Evolutionary conservation across 1,284 basidiomycete species (phyloP).

Genomic region (Boletus smithii): DNA sequence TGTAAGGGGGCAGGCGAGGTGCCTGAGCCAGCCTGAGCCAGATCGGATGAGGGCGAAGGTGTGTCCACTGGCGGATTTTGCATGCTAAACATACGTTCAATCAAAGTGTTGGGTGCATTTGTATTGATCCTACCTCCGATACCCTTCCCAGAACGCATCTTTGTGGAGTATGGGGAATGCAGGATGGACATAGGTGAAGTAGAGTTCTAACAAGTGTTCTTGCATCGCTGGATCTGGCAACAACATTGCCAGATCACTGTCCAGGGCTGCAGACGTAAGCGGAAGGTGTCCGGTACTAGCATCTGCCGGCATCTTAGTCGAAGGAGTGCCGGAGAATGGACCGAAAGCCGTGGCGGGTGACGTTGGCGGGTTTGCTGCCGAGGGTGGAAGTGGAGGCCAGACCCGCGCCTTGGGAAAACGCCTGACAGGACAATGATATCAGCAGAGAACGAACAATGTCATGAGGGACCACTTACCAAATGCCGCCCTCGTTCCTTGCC

Average conservation of each 20-base stretch:
- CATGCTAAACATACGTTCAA: slow-evolving; percentile 18
- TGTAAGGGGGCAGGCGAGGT: slow-evolving; percentile 38
- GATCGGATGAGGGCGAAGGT: slow-evolving; percentile 35
- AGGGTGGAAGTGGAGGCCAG: slow-evolving; percentile 68
- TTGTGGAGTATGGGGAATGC: slow-evolving; percentile 73
- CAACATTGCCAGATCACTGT: slow-evolving; percentile 36
- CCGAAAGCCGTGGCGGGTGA: slow-evolving; percentile 10
- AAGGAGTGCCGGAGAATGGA: slow-evolving; percentile 4
- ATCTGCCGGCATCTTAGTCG: slow-evolving; percentile 7
- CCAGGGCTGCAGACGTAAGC: slow-evolving; percentile 23
- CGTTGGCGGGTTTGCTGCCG: slow-evolving; percentile 11
- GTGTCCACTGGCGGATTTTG: slow-evolving; percentile 24
- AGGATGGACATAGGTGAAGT: slow-evolving; percentile 78
- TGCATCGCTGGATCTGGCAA: slow-evolving; percentile 59
- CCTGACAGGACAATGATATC: slow-evolving; percentile 38
- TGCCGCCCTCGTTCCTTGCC: slow-evolving; percentile 70
- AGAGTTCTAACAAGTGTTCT: slow-evolving; percentile 67
- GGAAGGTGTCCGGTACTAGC: slow-evolving; percentile 9
- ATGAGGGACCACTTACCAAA: slow-evolving; percentile 52
- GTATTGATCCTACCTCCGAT: slow-evolving; percentile 39
- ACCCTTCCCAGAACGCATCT: slow-evolving; percentile 61
- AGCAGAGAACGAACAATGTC: neutral
- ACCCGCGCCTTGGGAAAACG: slow-evolving; percentile 78
- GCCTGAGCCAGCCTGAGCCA: slow-evolving; percentile 23
- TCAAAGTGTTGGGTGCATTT: neutral